Evolutionary conservation across 2,329 filamentous ascomycete species (phyloP).

Genomic region (Diaporthe sp.): DNA sequence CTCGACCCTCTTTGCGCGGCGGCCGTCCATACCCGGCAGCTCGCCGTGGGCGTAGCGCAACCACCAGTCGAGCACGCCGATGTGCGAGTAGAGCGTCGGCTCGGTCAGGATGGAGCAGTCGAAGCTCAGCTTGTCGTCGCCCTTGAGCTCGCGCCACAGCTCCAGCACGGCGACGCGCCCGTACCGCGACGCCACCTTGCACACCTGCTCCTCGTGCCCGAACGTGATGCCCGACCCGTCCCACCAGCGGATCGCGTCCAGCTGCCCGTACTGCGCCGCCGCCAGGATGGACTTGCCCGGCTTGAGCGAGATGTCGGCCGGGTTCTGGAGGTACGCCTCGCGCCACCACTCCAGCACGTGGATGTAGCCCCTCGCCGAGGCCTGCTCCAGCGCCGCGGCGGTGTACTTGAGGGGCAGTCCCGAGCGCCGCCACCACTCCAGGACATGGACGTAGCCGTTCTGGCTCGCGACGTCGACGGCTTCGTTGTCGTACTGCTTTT

Average conservation of each 20-base stretch:
- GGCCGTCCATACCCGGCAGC: constrained; percentile 65
- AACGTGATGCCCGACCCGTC: constrained; percentile 83
- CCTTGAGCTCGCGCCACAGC: constrained; percentile 82
- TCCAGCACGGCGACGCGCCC: constrained; percentile 88
- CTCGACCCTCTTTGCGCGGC: constrained; percentile 79
- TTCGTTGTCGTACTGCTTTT: constrained; percentile 87
- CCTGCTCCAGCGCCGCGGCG: constrained; percentile 88
- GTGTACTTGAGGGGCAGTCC: constrained; percentile 87
- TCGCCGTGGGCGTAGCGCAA: constrained; percentile 73
- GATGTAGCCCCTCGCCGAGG: constrained; percentile 86
- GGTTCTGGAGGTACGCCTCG: constrained; percentile 71
- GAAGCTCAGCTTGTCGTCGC: constrained; percentile 62
- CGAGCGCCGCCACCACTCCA: constrained; percentile 89
- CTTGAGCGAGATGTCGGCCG: constrained; percentile 71
- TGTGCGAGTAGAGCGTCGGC: constrained; percentile 88
- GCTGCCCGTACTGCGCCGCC: constrained; percentile 85
- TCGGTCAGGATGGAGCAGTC: constrained; percentile 72
- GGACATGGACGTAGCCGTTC: constrained; percentile 84
- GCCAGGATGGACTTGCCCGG: constrained; percentile 87
- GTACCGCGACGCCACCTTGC: constrained; percentile 86
- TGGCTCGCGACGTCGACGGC: constrained; percentile 89
- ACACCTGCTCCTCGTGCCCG: constrained; percentile 83
- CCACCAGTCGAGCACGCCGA: constrained; percentile 94
- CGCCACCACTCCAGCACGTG: constrained; percentile 95
- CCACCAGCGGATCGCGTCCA: constrained; percentile 88